A percentile compares a stretch with the other conserved stretches of the same genome.
phyloP scores from a whole-genome alignment of 257 asterid species.

The Gynochthodes officinalis region DNA sequence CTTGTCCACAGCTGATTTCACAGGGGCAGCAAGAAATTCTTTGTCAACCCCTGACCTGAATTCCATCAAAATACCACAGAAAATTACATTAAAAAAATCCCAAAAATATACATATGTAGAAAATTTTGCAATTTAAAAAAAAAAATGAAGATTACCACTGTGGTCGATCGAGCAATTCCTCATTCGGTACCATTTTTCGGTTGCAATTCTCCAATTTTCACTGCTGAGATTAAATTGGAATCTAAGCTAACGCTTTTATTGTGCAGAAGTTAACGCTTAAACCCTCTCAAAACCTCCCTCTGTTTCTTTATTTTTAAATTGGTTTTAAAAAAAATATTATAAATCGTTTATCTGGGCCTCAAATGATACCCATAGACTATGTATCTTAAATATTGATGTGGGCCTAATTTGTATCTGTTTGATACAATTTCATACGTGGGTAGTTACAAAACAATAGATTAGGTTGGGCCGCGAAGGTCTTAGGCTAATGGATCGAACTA shows the following conservation, averaged over 20 bases:
- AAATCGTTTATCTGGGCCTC: too few relatives aligned
- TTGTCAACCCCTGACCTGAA: conserved; percentile 43
- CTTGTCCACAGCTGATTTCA: conserved; percentile 67
- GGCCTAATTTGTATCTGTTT: too few relatives aligned
- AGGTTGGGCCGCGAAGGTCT: too few relatives aligned
- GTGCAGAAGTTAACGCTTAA: background rate
- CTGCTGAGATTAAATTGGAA: too few relatives aligned
- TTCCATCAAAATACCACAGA: background rate
- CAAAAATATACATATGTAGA: background rate
- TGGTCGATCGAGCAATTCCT: background rate
- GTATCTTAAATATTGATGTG: too few relatives aligned
- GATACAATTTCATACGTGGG: too few relatives aligned
- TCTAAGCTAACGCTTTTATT: background rate
- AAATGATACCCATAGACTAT: too few relatives aligned
- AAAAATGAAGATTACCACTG: background rate
- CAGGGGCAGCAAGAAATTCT: conserved; percentile 57
- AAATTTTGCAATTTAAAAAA: background rate
- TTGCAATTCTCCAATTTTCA: too few relatives aligned
- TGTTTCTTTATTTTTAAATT: too few relatives aligned
- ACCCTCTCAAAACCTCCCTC: conserved; percentile 1
- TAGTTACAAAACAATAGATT: too few relatives aligned
- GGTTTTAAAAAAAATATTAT: too few relatives aligned
- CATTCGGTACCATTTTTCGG: background rate
- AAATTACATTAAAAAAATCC: background rate
- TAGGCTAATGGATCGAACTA: too few relatives aligned